Base-by-base conservation (phyloP, 257 asterid species). In the Nicotiana noctiflora region DNA sequence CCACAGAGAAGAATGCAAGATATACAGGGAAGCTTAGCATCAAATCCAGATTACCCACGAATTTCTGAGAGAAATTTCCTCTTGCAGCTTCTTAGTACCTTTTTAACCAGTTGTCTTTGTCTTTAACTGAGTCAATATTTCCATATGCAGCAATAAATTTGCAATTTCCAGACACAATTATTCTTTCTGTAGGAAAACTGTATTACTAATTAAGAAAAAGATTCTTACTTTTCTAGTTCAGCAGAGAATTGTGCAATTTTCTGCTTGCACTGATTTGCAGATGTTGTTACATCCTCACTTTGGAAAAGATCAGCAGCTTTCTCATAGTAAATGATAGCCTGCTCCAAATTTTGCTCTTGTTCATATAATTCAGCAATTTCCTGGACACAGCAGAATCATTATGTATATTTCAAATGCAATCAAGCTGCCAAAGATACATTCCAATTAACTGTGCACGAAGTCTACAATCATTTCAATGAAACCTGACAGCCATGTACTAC, bases 191-290 rank as follows among this genome's bases (percentile, higher is more conserved):
- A 46, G 70, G 12, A 63, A 60, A 32, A 31, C 44, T 8, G 37
- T 6, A 74, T 14, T 14, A 49, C 61, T 25, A 74, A 14, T 49
- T 74, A 37, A 49, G 37, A 44, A 12, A 14, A 13, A 23, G 15
- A 82, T 81, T 82, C 94, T 88, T 89, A 94, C 99, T 93, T 92
- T 85, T 91, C 97, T 29, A 94, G 68, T 85, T 90, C 92, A 78
- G 98, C 91, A 83, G 98, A 92, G 84, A 90, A 93, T 82, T 94
- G 94, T 2, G 98, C 97, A 77, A 94, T 81, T 90, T 94, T 94
- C 86, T 90, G 97, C 85, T 90, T 91, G 94, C 98, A 94, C 82
- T 94, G 97, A 84, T 93, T 94, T 75, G 98, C 96, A 75, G 94
- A 79, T 72, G 98, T 87, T n/a, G 93, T 90, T 15, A 84, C 94